phyloP scores from a whole-genome alignment of 108 stramenopile genomes.

The Cylindrotheca fusiformis region DNA sequence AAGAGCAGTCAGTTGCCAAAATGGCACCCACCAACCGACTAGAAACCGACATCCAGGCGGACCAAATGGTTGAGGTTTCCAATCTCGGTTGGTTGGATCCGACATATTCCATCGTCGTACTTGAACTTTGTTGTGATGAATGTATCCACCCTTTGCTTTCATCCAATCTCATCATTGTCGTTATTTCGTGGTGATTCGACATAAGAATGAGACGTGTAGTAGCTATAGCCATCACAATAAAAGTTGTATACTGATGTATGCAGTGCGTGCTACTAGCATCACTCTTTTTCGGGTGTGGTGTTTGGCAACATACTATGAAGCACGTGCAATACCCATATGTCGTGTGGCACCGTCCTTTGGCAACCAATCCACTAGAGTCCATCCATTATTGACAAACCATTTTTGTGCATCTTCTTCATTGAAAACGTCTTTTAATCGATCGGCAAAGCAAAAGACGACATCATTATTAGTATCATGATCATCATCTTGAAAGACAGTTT shows the following conservation, averaged over 20 bases:
- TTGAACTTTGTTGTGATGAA: background rate
- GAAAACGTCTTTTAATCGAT: constrained; percentile 60
- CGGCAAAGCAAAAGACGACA: constrained; percentile 38
- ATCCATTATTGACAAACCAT: constrained; percentile 44
- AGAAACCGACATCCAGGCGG: too few relatives aligned
- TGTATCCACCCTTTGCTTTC: background rate
- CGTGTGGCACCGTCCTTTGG: constrained; percentile 68
- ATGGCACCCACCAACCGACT: too few relatives aligned
- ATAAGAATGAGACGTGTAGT: too few relatives aligned
- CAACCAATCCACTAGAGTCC: constrained; percentile 58
- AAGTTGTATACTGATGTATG: too few relatives aligned
- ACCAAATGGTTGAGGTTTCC: too few relatives aligned
- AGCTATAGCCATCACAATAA: too few relatives aligned
- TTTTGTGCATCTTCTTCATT: constrained; percentile 8
- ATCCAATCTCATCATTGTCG: too few relatives aligned
- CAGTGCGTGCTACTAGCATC: too few relatives aligned
- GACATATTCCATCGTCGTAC: background rate
- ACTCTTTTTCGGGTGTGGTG: too few relatives aligned
- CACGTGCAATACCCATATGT: constrained; percentile 71
- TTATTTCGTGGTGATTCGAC: too few relatives aligned
- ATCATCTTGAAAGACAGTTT: constrained; percentile 4
- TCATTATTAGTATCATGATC: background rate
- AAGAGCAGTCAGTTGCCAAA: too few relatives aligned
- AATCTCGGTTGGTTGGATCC: background rate
- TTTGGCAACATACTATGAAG: too few relatives aligned